Base-by-base conservation (phyloP, 441 rosid species). In the Pelargonium cotyledonis region DNA sequence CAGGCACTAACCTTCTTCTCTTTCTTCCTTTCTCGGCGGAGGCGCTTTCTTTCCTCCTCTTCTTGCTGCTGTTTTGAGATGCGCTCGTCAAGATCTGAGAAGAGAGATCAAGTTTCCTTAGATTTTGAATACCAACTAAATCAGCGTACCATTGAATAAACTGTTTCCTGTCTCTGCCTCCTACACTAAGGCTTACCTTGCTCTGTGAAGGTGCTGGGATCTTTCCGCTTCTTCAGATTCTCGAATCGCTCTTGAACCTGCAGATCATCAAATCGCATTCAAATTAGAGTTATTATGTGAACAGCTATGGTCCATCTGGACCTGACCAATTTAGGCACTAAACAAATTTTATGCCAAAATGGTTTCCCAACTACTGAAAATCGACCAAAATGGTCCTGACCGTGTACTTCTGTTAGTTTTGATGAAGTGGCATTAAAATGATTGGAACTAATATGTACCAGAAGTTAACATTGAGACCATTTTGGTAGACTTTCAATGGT, bases 171-270 rank as follows among this genome's bases (percentile, higher is more conserved):
- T 44, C n/a, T 44, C 12, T 44, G 14, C 49, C 49, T 53, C 26
- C 31, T 18, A 4, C 65, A 57, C 15, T 23, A 78, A 68, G 65
- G 70, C 73, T 74, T 77, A 88, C 99, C 99, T 85, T 90, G 91
- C 86, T 87, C 97, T 0, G 99, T 80, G 83, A 95, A 95, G 79
- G 86, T 92, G 57, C 88, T 86, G n/a, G 99, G 98, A 43, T 71
- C 79, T 77, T 89, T 95, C 58, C 97, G 80, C 76, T 95, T 95
- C 87, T 90, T 90, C 67, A 95, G 84, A 58, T 51, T 69, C 76
- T 95, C 99, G 68, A 95, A 95, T 51, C 99, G 88, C 72, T 84
- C 90, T 66, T 88, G 97, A 53, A 95, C 99, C 99, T 95, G 73
- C 67, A 83, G n/a, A 43, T 41, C 61, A 35, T 47, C 26, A 12